These are phyloP conservation scores for Scutellaria baicalensis DNA, from an alignment of 257 asterid species.

Conservation along the genomic window DNA sequence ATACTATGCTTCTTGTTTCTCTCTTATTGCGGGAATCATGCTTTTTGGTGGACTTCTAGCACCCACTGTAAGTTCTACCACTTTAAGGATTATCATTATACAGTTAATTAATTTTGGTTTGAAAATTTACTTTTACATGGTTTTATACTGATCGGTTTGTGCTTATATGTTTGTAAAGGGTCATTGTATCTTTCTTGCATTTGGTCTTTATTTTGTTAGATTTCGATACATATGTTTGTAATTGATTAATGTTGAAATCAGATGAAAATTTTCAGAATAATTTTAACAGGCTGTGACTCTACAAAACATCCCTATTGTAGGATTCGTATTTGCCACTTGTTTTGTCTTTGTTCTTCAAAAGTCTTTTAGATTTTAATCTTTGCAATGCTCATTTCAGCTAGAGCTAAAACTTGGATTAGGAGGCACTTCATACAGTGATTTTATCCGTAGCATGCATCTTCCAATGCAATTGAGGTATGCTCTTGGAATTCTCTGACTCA, in stretches of 20 bases:
- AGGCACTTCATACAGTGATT: slow-evolving; percentile 93
- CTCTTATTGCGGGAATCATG: slow-evolving; percentile 89
- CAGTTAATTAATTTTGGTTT: background rate
- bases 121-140: background rate
- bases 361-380: slow-evolving; percentile 5
- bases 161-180: background rate
- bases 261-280: background rate
- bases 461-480: slow-evolving; percentile 91
- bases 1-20: slow-evolving; percentile 80
- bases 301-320: background rate
- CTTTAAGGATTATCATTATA: background rate
- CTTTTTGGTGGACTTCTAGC: slow-evolving; percentile 95
- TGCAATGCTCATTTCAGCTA: slow-evolving; percentile 37
- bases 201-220: background rate
- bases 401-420: slow-evolving; percentile 92
- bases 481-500: background rate
- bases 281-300: no score
- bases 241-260: background rate
- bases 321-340: background rate
- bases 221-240: background rate
- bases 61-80: slow-evolving; percentile 59
- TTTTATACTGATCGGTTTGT: background rate
- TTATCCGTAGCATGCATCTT: slow-evolving; percentile 71
- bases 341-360: background rate
- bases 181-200: background rate